Percentiles rank a stretch among this genome's conserved stretches.
Evolutionary conservation across 129 eudicot species (phyloP).

Genomic region (Pseudognaphalium luteoalbum): DNA sequence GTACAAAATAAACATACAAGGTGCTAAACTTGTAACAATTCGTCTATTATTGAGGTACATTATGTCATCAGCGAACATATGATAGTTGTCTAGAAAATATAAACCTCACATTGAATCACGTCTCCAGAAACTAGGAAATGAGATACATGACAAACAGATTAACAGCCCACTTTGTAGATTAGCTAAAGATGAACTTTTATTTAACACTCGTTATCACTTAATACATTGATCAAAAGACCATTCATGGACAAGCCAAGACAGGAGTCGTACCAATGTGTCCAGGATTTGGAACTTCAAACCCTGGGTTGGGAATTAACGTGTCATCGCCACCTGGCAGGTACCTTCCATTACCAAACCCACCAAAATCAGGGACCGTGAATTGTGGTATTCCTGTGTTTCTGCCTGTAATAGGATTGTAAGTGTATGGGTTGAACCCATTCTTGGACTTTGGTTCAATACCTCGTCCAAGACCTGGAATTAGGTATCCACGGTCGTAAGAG

Average conservation of each 20-base stretch:
- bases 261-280: constrained; percentile 22
- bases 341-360: constrained; percentile 2
- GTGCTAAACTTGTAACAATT: no score
- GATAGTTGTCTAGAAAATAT: no score
- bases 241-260: constrained; percentile 25
- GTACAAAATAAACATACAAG: no score
- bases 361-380: constrained; percentile 9
- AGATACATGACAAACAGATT: neutral
- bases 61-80: no score
- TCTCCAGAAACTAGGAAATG: neutral
- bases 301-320: constrained; percentile 51
- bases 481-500: constrained; percentile 44
- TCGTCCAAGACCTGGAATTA: constrained; percentile 53
- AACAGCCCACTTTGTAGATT: neutral
- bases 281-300: constrained; percentile 39
- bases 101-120: neutral
- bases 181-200: no score
- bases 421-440: constrained; percentile 36
- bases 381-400: constrained; percentile 30
- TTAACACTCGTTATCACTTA: neutral
- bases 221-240: neutral
- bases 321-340: constrained; percentile 66
- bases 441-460: constrained; percentile 28
- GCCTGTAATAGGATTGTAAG: constrained; percentile 52
- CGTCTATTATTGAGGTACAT: no score